Percentiles rank a stretch among this genome's conserved stretches.
Evolutionary conservation across 257 asterid genomes (phyloP).

Genomic region (Oldenlandia corymbosa): DNA sequence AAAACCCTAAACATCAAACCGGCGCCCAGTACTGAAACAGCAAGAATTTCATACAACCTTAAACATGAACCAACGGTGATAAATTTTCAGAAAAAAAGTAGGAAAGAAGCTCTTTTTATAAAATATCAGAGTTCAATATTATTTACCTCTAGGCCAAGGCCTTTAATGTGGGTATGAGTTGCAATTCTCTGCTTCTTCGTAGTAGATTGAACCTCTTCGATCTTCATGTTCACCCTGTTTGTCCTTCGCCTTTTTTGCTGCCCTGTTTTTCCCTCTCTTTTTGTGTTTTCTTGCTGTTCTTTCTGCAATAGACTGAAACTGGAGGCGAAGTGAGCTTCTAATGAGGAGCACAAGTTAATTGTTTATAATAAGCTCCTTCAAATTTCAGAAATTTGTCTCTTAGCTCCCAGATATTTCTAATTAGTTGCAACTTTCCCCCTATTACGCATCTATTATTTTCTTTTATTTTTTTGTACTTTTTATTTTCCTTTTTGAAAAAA

Average conservation of each 20-base stretch:
- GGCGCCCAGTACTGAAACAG: neutral
- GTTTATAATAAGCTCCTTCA: neutral
- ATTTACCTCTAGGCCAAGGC: conserved; percentile 55
- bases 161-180: conserved; percentile 52
- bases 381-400: neutral
- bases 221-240: conserved; percentile 26
- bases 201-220: conserved; percentile 49
- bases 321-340: conserved; percentile 19
- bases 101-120: neutral
- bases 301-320: neutral
- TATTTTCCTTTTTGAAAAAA: too few species aligned
- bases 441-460: too few species aligned
- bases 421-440: too few species aligned
- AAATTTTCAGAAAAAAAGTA: neutral
- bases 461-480: too few species aligned
- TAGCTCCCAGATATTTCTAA: neutral
- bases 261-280: neutral
- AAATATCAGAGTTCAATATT: neutral
- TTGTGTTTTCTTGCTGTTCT: neutral
- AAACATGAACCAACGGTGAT: neutral
- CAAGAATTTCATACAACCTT: too few species aligned
- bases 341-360: neutral
- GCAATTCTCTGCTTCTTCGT: conserved; percentile 45
- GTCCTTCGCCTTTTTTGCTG: neutral
- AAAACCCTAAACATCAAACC: conserved; percentile 16